Percentiles rank a stretch among this genome's conserved stretches.
Evolutionary conservation across 2,329 filamentous ascomycete species (phyloP).

Genomic region (Mariannaea elegans): DNA sequence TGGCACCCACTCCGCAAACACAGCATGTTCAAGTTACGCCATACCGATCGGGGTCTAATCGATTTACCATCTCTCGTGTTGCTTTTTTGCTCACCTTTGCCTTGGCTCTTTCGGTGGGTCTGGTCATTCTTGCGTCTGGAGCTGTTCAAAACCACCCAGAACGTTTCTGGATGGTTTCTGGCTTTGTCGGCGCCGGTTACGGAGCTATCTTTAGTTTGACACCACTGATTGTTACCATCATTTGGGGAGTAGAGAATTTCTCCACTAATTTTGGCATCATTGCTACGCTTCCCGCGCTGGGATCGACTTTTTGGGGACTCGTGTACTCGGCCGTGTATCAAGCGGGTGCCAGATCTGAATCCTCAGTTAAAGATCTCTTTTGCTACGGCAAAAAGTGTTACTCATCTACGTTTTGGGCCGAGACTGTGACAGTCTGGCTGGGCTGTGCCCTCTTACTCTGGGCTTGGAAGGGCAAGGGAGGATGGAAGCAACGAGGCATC

Average conservation of each 20-base stretch:
- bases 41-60: constrained; percentile 43
- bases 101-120: constrained; percentile 76
- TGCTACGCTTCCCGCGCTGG: constrained; percentile 87
- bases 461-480: constrained; percentile 82
- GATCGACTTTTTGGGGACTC: constrained; percentile 88
- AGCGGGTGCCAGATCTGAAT: constrained; percentile 60
- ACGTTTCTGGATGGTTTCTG: constrained; percentile 86
- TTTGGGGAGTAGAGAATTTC: constrained; percentile 99
- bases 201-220: constrained; percentile 90
- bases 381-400: constrained; percentile 89
- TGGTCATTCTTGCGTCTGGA: constrained; percentile 81
- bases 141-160: constrained; percentile 76
- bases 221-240: constrained; percentile 93
- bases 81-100: constrained; percentile 81
- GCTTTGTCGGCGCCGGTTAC: constrained; percentile 88
- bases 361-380: constrained; percentile 59
- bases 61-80: constrained; percentile 77
- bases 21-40: constrained; percentile 61
- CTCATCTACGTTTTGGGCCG: constrained; percentile 83
- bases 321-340: constrained; percentile 88
- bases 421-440: constrained; percentile 81
- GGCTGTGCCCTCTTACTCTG: constrained; percentile 76
- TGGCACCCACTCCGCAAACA: constrained; percentile 75
- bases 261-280: constrained; percentile 98
- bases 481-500: constrained; percentile 81